Percentiles rank a stretch among this genome's conserved stretches.
These are phyloP conservation scores for Tuber umbilicatum DNA, from an alignment of 495 filamentous ascomycete genomes.

Conservation along the genomic window DNA sequence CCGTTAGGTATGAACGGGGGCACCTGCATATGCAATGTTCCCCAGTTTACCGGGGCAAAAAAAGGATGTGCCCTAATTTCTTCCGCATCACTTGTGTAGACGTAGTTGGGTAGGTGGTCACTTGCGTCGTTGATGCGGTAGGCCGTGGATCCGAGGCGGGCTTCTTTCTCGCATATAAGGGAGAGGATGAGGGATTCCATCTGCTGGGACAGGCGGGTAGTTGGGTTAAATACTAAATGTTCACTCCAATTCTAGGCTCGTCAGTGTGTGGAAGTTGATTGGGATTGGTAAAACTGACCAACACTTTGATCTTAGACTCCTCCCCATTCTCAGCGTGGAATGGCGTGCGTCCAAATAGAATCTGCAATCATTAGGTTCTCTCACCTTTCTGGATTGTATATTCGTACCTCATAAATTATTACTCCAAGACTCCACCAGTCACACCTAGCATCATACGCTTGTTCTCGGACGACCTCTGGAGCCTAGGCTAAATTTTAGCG, in stretches of 20 bases:
- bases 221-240: conserved; percentile 58
- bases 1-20: conserved; percentile 70
- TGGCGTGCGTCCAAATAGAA: conserved; percentile 82
- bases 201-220: conserved; percentile 53
- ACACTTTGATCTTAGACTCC: conserved; percentile 71
- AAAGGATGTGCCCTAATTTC: conserved; percentile 73
- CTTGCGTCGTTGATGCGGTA: conserved; percentile 12
- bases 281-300: conserved; percentile 52
- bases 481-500: conserved; percentile 48
- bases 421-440: conserved; percentile 96
- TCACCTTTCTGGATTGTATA: neutral
- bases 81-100: conserved; percentile 70
- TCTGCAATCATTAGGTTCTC: conserved; percentile 47
- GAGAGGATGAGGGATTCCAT: conserved; percentile 66
- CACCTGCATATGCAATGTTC: conserved; percentile 55
- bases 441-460: conserved; percentile 81
- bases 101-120: conserved; percentile 49
- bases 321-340: conserved; percentile 76
- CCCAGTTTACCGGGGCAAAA: conserved; percentile 64
- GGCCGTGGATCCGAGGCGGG: conserved; percentile 60
- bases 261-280: neutral
- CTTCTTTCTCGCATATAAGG: conserved; percentile 70
- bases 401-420: conserved; percentile 70
- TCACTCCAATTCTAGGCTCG: conserved; percentile 45
- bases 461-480: conserved; percentile 78